Base-by-base conservation (phyloP, 2,329 filamentous ascomycete species). In the Periconia sp. region DNA sequence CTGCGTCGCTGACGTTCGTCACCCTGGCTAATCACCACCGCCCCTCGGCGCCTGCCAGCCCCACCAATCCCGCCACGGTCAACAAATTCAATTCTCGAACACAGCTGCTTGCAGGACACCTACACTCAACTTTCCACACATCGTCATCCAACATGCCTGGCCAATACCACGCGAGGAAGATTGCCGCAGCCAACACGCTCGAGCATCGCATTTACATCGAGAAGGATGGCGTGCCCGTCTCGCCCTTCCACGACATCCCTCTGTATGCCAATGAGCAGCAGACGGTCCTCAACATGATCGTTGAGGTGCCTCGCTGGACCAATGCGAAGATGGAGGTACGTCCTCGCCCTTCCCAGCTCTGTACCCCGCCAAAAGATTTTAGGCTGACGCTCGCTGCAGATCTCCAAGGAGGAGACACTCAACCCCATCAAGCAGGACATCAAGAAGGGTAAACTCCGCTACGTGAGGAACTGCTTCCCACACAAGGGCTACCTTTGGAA, bases 401-500 rank as follows among this genome's bases (percentile, higher is more conserved):
- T 97, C 81, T 95, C 88, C 81, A 97, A 97, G 83, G 92, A 97
- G 71, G 94, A 99, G 77, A 83, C 88, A 69, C 87, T 97, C 73
- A 97, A 96, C 83, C 92, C 92, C 72, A 96, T 96, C 82, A 96
- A 96, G 87, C 94, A 99, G 82, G 94, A 99, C 75, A 84, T 85
- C 76, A 97, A 99, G 88, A 97, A 99, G 84, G 94, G 92, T 84
- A 97, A 96, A 85, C 91, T 97, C 68, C 89, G 94, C 70, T 99
- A 87, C 74, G 94, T 99, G 73, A 91, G 94, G 79, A 99, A 99
- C 87, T 99, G 94, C 87, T 99, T 99, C 85, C 94, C 94, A 66
- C 94, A 99, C 88, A 97, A 99, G 85, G 94, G 94, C 61, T 99
- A 99, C 78, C 89, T 99, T 66, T 99, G 94, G 94, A 99, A 99